Conservation (phyloP, 371 early-diverging fungal species). For the Mortierella sp. region DNA sequence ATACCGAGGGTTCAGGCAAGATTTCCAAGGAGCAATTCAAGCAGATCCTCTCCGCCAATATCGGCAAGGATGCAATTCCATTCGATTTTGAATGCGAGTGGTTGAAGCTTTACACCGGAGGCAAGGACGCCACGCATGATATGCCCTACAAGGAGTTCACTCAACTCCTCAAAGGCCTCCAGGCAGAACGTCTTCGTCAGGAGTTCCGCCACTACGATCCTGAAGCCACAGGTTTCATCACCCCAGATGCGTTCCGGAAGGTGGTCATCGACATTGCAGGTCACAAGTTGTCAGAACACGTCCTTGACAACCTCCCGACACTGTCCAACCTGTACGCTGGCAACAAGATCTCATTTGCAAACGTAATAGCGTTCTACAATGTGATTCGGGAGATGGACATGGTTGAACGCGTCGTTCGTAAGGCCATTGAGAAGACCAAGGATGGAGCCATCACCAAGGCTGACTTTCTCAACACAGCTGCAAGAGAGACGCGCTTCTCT, state of each 20-base stretch:
- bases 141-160: conserved; percentile 82
- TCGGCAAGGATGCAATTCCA: conserved; percentile 68
- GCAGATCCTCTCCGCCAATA: conserved; percentile 67
- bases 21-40: conserved; percentile 76
- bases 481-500: conserved; percentile 70
- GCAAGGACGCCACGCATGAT: conserved; percentile 64
- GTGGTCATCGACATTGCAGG: conserved; percentile 74
- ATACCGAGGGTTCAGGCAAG: conserved; percentile 69
- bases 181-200: conserved; percentile 82
- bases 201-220: conserved; percentile 82
- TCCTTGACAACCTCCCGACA: conserved; percentile 77
- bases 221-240: conserved; percentile 72
- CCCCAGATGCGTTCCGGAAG: conserved; percentile 71
- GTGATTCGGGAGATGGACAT: conserved; percentile 79
- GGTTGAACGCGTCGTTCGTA: conserved; percentile 72
- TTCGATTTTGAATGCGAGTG: conserved; percentile 82
- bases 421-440: conserved; percentile 63
- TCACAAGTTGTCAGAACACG: conserved; percentile 76
- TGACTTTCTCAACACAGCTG: conserved; percentile 71
- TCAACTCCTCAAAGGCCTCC: conserved; percentile 83
- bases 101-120: conserved; percentile 76
- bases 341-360: conserved; percentile 71
- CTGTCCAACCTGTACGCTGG: conserved; percentile 68
- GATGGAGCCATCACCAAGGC: conserved; percentile 70
- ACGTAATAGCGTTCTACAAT: conserved; percentile 78